phyloP scores from a whole-genome alignment of 805 yeast species.

The Yarrowia alimentaria region DNA sequence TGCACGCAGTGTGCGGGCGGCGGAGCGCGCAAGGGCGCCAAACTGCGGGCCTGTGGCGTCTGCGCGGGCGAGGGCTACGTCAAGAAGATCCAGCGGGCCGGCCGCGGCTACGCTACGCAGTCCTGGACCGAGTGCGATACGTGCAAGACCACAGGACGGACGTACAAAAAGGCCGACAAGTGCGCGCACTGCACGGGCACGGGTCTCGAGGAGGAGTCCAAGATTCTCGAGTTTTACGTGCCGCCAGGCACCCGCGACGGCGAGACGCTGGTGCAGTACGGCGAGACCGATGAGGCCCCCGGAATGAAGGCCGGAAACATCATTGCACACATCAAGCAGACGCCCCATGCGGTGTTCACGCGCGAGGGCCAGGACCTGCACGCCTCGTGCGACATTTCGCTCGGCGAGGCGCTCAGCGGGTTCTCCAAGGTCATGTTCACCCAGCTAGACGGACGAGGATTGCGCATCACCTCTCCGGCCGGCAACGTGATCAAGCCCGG shows the following conservation, averaged over 20 bases:
- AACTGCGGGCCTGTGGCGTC: conserved; percentile 52
- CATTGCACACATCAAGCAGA: conserved; percentile 56
- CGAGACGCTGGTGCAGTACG: conserved; percentile 59
- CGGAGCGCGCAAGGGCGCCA: conserved; percentile 67
- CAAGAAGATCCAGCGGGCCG: conserved; percentile 60
- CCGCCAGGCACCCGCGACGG: conserved; percentile 65
- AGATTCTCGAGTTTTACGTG: conserved; percentile 72
- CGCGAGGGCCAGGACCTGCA: conserved; percentile 65
- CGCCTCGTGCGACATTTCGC: conserved; percentile 56
- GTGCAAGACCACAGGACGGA: conserved; percentile 71
- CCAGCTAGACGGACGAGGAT: conserved; percentile 77
- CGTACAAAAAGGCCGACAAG: conserved; percentile 59
- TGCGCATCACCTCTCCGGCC: conserved; percentile 60
- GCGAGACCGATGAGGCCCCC: conserved; percentile 73
- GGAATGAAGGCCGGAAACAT: conserved; percentile 79
- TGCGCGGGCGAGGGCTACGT: conserved; percentile 74
- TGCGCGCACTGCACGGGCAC: conserved; percentile 77
- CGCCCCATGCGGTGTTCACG: conserved; percentile 49
- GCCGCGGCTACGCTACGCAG: conserved; percentile 72
- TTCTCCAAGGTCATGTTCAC: conserved; percentile 60
- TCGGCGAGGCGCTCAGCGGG: conserved; percentile 84
- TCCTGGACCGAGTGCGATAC: conserved; percentile 58
- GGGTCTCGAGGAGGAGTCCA: conserved; percentile 60
- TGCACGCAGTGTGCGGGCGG: conserved; percentile 74
- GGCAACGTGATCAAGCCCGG: conserved; percentile 84